Evolutionary conservation across 371 early-diverging fungal species (phyloP).

Genomic region (Syncephalastrum sp.): DNA sequence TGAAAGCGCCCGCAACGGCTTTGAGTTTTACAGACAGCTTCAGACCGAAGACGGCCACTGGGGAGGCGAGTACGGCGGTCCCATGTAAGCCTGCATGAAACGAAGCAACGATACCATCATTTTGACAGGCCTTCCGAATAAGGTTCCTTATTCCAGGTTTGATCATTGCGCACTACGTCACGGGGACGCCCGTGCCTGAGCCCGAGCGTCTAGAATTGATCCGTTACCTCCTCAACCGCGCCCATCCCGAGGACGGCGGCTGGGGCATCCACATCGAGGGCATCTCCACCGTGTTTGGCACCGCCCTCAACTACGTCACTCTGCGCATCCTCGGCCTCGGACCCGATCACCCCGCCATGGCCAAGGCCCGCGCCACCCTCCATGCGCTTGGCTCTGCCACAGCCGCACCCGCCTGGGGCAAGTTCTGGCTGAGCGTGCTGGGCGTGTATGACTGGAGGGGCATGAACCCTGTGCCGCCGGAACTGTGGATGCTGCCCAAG

Average conservation of each 20-base stretch:
- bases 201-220: constrained; percentile 75
- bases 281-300: constrained; percentile 92
- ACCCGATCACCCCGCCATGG: constrained; percentile 85
- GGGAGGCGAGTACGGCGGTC: constrained; percentile 97
- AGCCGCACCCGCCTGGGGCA: constrained; percentile 94
- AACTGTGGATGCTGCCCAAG: constrained; percentile 92
- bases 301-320: constrained; percentile 89
- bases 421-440: constrained; percentile 91
- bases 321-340: constrained; percentile 88
- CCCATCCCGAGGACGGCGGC: constrained; percentile 86
- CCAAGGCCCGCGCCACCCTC: constrained; percentile 81
- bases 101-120: not conserved
- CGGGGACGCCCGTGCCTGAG: constrained; percentile 64
- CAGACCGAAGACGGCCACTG: constrained; percentile 97
- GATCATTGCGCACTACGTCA: constrained; percentile 83
- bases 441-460: constrained; percentile 95
- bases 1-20: constrained; percentile 86
- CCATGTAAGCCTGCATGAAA: constrained; percentile 55
- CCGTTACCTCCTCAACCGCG: constrained; percentile 84
- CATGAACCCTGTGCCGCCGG: constrained; percentile 94
- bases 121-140: not conserved
- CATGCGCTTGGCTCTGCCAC: constrained; percentile 84
- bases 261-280: constrained; percentile 98
- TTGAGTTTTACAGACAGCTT: constrained; percentile 79
- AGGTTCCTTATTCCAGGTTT: constrained; percentile 90